These are phyloP conservation scores for Pseudocercospora eumusae DNA, from an alignment of 2,329 filamentous ascomycete species.

Conservation along the genomic window DNA sequence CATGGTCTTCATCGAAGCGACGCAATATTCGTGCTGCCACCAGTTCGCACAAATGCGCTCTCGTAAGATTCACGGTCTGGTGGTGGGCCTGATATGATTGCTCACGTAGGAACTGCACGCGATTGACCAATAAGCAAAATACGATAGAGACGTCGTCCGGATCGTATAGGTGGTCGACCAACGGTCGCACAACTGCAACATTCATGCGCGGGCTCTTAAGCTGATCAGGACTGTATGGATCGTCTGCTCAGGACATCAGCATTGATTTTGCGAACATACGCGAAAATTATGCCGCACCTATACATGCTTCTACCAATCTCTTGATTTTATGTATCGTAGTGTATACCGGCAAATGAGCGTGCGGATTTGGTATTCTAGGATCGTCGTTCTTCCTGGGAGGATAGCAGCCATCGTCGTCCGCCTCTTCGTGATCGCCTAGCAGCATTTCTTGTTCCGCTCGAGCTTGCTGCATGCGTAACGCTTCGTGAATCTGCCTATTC, in stretches of 20 bases:
- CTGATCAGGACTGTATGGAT: conserved; percentile 71
- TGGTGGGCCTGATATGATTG: conserved; percentile 74
- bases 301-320: conserved; percentile 50
- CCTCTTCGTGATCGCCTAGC: conserved; percentile 48
- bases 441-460: conserved; percentile 53
- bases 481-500: conserved; percentile 43
- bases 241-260: conserved; percentile 47
- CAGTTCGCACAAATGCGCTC: conserved; percentile 76
- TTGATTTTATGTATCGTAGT: conserved; percentile 68
- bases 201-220: conserved; percentile 80
- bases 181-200: conserved; percentile 72
- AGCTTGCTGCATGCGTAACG: conserved; percentile 44
- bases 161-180: conserved; percentile 82
- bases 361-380: conserved; percentile 54
- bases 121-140: conserved; percentile 81
- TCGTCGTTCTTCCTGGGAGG: conserved; percentile 43
- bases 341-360: conserved; percentile 69
- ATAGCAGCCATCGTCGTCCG: conserved; percentile 50
- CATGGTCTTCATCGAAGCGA: conserved; percentile 75
- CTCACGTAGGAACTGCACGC: conserved; percentile 75
- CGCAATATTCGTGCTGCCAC: conserved; percentile 76
- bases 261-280: conserved; percentile 5
- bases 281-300: conserved; percentile 40
- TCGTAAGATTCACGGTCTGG: conserved; percentile 77
- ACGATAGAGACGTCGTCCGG: conserved; percentile 79